Evolutionary conservation across 2,329 filamentous ascomycete species (phyloP).

Genomic region (Phyllosticta citribraziliensis): DNA sequence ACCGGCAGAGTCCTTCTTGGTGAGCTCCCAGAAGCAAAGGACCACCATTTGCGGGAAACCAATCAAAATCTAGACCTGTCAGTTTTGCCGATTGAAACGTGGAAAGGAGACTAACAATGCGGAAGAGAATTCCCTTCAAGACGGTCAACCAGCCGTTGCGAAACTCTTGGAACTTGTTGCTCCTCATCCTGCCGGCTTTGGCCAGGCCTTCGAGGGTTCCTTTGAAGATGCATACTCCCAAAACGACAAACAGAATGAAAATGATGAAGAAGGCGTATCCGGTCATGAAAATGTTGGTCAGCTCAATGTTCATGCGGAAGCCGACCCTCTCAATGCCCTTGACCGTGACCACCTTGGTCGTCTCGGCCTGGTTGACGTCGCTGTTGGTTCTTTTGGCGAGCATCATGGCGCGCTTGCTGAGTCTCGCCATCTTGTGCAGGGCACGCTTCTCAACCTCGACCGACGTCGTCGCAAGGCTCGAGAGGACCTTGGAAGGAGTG

Average conservation of each 20-base stretch:
- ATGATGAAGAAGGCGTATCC: slow-evolving; percentile 81
- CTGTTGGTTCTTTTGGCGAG: slow-evolving; percentile 9
- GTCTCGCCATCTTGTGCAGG: slow-evolving; percentile 27
- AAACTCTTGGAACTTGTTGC: slow-evolving; percentile 84
- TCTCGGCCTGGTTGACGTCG: slow-evolving; percentile 22
- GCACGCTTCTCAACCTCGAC: slow-evolving; percentile 71
- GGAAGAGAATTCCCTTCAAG: slow-evolving; percentile 87
- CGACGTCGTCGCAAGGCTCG: slow-evolving; percentile 62
- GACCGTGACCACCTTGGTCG: slow-evolving; percentile 42
- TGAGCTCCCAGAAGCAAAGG: slow-evolving; percentile 89
- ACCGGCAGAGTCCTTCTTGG: slow-evolving; percentile 71
- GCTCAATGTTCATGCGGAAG: slow-evolving; percentile 75
- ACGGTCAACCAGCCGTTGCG: slow-evolving; percentile 89
- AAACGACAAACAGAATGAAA: slow-evolving; percentile 65
- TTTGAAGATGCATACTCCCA: slow-evolving; percentile 72
- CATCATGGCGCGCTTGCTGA: slow-evolving; percentile 21
- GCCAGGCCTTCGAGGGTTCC: slow-evolving; percentile 65
- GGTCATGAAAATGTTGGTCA: slow-evolving; percentile 88
- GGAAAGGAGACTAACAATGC: slow-evolving; percentile 40
- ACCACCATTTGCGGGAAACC: slow-evolving; percentile 87
- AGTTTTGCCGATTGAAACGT: slow-evolving; percentile 24
- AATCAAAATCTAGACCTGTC: slow-evolving; percentile 49
- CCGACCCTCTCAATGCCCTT: slow-evolving; percentile 82
- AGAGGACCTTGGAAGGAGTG: slow-evolving; percentile 67
- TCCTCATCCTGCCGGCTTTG: slow-evolving; percentile 67